These are phyloP conservation scores for Phyllosticta citrichinensis DNA, from an alignment of 2,329 filamentous ascomycete genomes.

Conservation along the genomic window DNA sequence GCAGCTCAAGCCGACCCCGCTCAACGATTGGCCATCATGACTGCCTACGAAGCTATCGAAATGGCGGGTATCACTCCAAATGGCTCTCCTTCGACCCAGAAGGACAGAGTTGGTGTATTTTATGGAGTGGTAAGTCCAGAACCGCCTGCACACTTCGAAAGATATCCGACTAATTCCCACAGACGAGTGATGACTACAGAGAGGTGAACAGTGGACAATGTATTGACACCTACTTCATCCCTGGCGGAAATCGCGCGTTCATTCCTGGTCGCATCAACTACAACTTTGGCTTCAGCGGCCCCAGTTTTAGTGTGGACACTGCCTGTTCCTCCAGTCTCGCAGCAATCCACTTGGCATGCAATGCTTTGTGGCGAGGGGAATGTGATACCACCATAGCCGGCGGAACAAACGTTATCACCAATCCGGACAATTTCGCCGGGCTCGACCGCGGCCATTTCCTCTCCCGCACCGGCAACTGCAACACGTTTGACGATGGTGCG, in stretches of 20 bases:
- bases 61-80: constrained; percentile 16
- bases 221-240: constrained; percentile 47
- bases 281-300: constrained; percentile 17
- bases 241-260: constrained; percentile 43
- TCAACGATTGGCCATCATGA: constrained; percentile 13
- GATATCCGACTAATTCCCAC: constrained; percentile 8
- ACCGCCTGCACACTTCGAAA: constrained; percentile 18
- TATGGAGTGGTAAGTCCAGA: constrained; percentile 14
- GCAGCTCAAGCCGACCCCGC: constrained; percentile 14
- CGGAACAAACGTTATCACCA: constrained; percentile 18
- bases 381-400: constrained; percentile 19
- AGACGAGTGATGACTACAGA: constrained; percentile 22
- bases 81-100: constrained; percentile 17
- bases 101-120: constrained; percentile 21
- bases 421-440: constrained; percentile 34
- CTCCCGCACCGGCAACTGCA: constrained; percentile 19
- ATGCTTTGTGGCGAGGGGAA: constrained; percentile 13
- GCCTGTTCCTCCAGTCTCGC: constrained; percentile 18
- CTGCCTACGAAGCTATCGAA: constrained; percentile 16
- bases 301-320: constrained; percentile 15
- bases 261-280: constrained; percentile 40
- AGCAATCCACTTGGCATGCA: constrained; percentile 19
- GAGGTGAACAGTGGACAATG: constrained; percentile 17
- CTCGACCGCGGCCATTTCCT: constrained; percentile 19
- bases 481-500: constrained; percentile 23